Base-by-base conservation (phyloP, 2,329 filamentous ascomycete genomes). In the Paecilomyces formosus region DNA sequence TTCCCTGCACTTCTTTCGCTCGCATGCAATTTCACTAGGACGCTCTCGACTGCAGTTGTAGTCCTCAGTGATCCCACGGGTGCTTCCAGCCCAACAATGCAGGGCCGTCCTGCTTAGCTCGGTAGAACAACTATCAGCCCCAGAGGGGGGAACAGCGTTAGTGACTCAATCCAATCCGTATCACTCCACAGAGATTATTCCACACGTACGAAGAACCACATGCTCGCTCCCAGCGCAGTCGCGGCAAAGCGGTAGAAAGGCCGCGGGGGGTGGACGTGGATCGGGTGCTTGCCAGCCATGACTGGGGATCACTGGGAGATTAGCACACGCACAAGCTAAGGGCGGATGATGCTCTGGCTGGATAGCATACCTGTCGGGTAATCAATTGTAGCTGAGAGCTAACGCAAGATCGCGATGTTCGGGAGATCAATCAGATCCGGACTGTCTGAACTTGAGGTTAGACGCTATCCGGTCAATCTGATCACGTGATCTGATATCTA, bases 161-260 rank as follows among this genome's bases (percentile, higher is more conserved):
- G 30, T 53, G 22, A 53, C 54, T 28, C 7, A 45, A 26, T 50
- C 26, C 7, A 45, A 26, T 50, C 26, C 31, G 18, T 5, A 30
- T 24, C 7, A 26, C n/a, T 21, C 33, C 21, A 9, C 53, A 24
- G 24, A 28, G 13, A 18, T 8, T 12, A 26, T 9, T 12, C 15
- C 58, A 24, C 53, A 81, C 88, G 72, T 85, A 97, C 92, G 76
- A 94, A 99, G 79, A 99, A 97, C 94, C 94, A 99, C 94, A 97
- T 99, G 79, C 89, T 90, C 57, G 94, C 94, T 66, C 92, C 90
- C 63, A 99, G 82, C 62, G 88, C 90, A 52, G 91, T 97, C 53
- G 90, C 93, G 59, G 87, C 84, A 76, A 93, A 88, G 73, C 90
- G 86, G 81, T 97, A 96, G 65, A 96, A 71, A 53, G 85, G 85